These are phyloP conservation scores for Candida boleticola DNA, from an alignment of 805 yeast genomes.

Conservation along the genomic window DNA sequence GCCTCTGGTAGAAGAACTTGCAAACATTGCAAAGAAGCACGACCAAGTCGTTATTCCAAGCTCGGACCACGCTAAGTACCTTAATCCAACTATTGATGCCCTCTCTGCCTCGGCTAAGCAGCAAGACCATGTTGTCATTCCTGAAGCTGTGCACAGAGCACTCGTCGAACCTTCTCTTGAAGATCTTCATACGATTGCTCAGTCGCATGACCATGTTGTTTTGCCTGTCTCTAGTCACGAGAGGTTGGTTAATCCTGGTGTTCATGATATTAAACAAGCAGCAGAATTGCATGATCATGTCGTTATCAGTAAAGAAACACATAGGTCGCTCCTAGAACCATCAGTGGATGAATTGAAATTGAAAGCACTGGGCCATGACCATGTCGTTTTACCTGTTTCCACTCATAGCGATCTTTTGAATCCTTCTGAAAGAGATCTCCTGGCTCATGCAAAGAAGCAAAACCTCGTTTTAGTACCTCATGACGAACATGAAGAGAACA, in stretches of 20 bases:
- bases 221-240: conserved; percentile 9
- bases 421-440: background rate
- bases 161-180: conserved; percentile 16
- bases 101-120: conserved; percentile 7
- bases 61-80: background rate
- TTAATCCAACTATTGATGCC: conserved; percentile 2
- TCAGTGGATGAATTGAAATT: conserved; percentile 8
- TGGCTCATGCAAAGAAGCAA: background rate
- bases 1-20: conserved; percentile 9
- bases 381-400: conserved; percentile 10
- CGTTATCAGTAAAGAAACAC: background rate
- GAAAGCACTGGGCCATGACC: conserved; percentile 8
- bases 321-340: conserved; percentile 3
- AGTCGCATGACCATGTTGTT: conserved; percentile 9
- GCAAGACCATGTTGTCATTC: conserved; percentile 13
- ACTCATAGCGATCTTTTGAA: background rate
- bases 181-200: conserved; percentile 10
- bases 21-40: conserved; percentile 6
- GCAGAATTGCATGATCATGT: background rate
- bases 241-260: conserved; percentile 11
- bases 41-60: conserved; percentile 5
- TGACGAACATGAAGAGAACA: background rate
- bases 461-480: background rate
- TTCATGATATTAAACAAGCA: conserved; percentile 16
- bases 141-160: conserved; percentile 10